Evolutionary conservation across 768 basidiomycete genomes (phyloP).

Genomic region (Boletus vinaceobasis): DNA sequence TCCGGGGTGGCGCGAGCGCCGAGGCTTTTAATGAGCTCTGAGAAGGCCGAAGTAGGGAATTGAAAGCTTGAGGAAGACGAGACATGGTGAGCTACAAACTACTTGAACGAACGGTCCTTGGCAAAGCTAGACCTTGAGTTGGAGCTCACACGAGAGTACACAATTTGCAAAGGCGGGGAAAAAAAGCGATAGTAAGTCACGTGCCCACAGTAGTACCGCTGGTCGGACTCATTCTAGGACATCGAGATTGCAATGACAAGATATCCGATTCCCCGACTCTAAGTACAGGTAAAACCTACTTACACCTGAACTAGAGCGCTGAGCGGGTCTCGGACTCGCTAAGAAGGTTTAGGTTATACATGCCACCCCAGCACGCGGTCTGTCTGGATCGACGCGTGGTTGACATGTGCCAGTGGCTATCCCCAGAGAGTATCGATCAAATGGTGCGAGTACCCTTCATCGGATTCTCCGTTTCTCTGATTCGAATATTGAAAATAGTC

Average conservation of each 20-base stretch:
- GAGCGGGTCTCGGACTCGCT: not conserved
- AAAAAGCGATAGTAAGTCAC: conserved; percentile 20
- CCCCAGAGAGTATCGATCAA: conserved; percentile 10
- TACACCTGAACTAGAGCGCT: not conserved
- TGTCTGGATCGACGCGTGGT: conserved; percentile 11
- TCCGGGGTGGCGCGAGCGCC: conserved; percentile 16
- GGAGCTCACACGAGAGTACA: conserved; percentile 8
- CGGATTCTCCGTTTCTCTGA: not conserved
- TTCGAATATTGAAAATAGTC: not conserved
- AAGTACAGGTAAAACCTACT: not conserved
- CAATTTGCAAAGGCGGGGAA: not conserved
- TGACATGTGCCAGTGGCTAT: conserved; percentile 13
- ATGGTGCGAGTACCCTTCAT: not conserved
- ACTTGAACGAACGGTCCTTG: not conserved
- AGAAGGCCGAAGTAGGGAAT: conserved; percentile 9
- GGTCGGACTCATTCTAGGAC: not conserved
- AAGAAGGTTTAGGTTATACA: not conserved
- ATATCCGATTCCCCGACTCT: not conserved
- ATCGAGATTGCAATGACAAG: not conserved
- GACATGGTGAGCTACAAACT: conserved; percentile 15
- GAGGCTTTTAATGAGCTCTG: conserved; percentile 9
- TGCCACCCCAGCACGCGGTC: not conserved
- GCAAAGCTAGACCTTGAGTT: not conserved
- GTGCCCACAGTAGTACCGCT: not conserved
- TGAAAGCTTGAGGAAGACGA: conserved; percentile 16